Evolutionary conservation across 192 early-diverging fungal genomes (phyloP).

Genomic region (Umbelopsis ramanniana): DNA sequence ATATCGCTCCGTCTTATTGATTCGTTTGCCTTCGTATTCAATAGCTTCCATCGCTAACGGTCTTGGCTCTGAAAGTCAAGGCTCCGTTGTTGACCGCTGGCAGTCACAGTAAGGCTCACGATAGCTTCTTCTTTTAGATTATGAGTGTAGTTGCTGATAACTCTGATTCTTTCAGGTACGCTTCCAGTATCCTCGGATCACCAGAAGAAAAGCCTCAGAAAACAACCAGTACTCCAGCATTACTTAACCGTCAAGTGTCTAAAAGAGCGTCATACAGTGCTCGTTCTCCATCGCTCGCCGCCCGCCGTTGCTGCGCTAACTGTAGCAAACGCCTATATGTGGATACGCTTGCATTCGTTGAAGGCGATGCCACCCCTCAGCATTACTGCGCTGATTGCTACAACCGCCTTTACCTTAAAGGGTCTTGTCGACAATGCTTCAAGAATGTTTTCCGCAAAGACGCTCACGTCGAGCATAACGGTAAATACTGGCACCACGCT

Average conservation of each 20-base stretch:
- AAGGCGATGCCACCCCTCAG: constrained; percentile 13
- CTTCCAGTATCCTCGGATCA: constrained; percentile 17
- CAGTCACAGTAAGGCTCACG: constrained; percentile 32
- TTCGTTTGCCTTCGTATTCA: not conserved
- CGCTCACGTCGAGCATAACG: constrained; percentile 25
- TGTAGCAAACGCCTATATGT: constrained; percentile 20
- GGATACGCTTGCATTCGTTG: constrained; percentile 6
- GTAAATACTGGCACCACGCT: constrained; percentile 29
- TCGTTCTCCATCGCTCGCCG: constrained; percentile 10
- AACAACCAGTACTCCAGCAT: not conserved
- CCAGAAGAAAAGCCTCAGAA: constrained; percentile 17
- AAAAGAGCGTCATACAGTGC: constrained; percentile 7
- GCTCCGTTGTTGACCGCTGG: constrained; percentile 23
- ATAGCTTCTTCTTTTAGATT: not conserved
- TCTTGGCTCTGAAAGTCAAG: constrained; percentile 3
- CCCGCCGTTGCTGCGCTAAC: not conserved
- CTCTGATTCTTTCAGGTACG: constrained; percentile 16
- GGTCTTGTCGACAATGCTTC: constrained; percentile 12
- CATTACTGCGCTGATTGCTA: constrained; percentile 29
- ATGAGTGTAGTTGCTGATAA: not conserved
- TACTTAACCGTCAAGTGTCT: not conserved
- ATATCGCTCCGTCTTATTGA: not conserved
- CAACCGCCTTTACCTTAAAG: constrained; percentile 14
- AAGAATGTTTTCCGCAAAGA: constrained; percentile 27
- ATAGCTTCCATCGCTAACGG: constrained; percentile 26